A percentile compares a stretch with the other conserved stretches of the same genome.
These are phyloP conservation scores for Helotiales sp. DNA, from an alignment of 2,329 filamentous ascomycete species.

Conservation along the genomic window DNA sequence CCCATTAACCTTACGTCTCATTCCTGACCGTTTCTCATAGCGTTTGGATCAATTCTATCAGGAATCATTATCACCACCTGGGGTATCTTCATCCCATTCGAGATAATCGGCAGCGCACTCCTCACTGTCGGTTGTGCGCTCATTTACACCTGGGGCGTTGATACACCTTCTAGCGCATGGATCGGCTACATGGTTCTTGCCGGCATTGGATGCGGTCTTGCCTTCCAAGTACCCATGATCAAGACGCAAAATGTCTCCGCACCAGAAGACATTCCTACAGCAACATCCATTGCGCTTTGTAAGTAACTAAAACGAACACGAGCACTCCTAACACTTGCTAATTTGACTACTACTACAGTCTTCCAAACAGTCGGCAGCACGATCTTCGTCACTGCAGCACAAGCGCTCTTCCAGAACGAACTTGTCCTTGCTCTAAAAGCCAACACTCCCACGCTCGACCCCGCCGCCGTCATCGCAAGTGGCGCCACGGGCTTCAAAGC, in stretches of 20 bases:
- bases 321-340: too few species aligned
- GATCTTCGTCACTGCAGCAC: conserved; percentile 24
- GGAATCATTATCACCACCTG: conserved; percentile 32
- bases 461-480: conserved; percentile 33
- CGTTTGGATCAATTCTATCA: conserved; percentile 31
- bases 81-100: conserved; percentile 36
- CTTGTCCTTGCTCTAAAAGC: conserved; percentile 44
- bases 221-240: conserved; percentile 45
- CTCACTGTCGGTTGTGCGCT: conserved; percentile 47
- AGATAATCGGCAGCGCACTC: conserved; percentile 31
- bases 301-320: background rate
- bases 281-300: conserved; percentile 41
- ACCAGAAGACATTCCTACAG: conserved; percentile 25
- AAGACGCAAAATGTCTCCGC: conserved; percentile 48
- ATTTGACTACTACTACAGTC: too few species aligned
- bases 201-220: conserved; percentile 55
- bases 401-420: conserved; percentile 31
- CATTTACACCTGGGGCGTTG: conserved; percentile 51
- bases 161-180: conserved; percentile 49
- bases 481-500: conserved; percentile 44
- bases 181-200: conserved; percentile 57
- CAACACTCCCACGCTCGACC: conserved; percentile 40
- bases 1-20: background rate
- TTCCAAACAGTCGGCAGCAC: conserved; percentile 26
- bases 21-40: conserved; percentile 4